Evolutionary conservation across 441 rosid genomes (phyloP), one percentile per base, ranked within the genome.

Genomic region (Manihot esculenta): DNA sequence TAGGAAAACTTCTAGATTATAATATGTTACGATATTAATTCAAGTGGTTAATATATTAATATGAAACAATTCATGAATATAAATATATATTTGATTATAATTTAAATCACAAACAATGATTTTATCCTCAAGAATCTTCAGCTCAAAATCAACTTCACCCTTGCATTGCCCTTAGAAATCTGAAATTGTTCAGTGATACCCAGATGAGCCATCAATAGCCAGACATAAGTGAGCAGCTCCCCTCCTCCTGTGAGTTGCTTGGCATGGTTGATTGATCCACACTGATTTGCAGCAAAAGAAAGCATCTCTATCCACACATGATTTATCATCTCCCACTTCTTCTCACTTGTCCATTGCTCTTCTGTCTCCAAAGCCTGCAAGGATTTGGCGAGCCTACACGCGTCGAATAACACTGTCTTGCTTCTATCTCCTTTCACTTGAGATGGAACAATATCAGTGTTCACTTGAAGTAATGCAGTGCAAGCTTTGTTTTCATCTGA

Each of bases 211-310:
- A 80, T 66, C 27, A 83, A 64, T 62, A 83, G 77, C 78, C 84
- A 85, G 10, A 78, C 79, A 72, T 79, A 79, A 33, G 84, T 79
- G 17, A 83, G 77, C 18, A 83, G 73, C 81, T 79, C 83, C 1
- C 81, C 82, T 6, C n/a, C n/a, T n/a, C n/a, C n/a, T n/a, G n/a
- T n/a, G n/a, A n/a, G n/a, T n/a, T n/a, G n/a, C n/a, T n/a, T n/a
- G n/a, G n/a, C n/a, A n/a, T n/a, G n/a, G n/a, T n/a, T n/a, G n/a
- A n/a, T n/a, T n/a, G n/a, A n/a, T n/a, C n/a, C n/a, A n/a, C n/a
- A n/a, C n/a, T n/a, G n/a, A n/a, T n/a, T n/a, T n/a, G n/a, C n/a
- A n/a, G 79, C 85, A 41, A 74, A 68, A 56, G 38, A 21, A 10
- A 85, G 62, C 66, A 81, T 69, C 12, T 81, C 83, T 33, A 74